A percentile compares a stretch with the other conserved stretches of the same genome.
Evolutionary conservation across 306 rosid species (phyloP).

Genomic region (Hippophae rhamnoides): DNA sequence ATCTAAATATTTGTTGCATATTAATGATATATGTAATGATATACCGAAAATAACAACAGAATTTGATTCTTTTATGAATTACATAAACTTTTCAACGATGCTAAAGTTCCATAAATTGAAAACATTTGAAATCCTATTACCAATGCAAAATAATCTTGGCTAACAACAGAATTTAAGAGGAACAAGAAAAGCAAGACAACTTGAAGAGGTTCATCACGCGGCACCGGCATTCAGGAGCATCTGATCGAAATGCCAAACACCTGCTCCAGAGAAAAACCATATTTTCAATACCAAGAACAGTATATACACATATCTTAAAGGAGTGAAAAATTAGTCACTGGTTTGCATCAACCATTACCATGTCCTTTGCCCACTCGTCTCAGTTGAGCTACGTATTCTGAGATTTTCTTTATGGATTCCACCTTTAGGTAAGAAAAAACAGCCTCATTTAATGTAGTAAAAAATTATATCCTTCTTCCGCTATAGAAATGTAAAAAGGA

Average conservation of each 20-base stretch:
- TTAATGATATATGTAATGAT: too few relatives aligned
- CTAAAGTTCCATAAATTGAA: too few relatives aligned
- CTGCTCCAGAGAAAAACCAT: slow-evolving; percentile 14
- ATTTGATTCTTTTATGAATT: too few relatives aligned
- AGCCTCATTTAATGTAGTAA: background rate
- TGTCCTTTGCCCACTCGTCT: slow-evolving; percentile 34
- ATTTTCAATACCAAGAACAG: background rate
- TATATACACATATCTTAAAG: background rate
- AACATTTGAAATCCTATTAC: too few relatives aligned
- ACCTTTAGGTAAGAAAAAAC: slow-evolving; percentile 11
- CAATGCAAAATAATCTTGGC: too few relatives aligned
- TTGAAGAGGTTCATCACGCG: slow-evolving; percentile 9
- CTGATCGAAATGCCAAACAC: slow-evolving; percentile 38
- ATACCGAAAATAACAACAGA: too few relatives aligned
- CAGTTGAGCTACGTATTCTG: slow-evolving; percentile 35
- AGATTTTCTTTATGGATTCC: slow-evolving; percentile 27
- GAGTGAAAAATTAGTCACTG: background rate
- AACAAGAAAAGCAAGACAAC: too few relatives aligned
- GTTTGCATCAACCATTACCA: slow-evolving; percentile 14
- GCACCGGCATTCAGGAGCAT: slow-evolving; percentile 24
- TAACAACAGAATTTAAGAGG: too few relatives aligned
- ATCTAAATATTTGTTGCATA: too few relatives aligned
- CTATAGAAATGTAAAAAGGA: background rate
- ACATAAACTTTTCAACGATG: too few relatives aligned
- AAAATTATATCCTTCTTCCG: background rate